These are phyloP conservation scores for Phytophthora palmivora DNA, from an alignment of 352 stramenopile species.

Conservation along the genomic window DNA sequence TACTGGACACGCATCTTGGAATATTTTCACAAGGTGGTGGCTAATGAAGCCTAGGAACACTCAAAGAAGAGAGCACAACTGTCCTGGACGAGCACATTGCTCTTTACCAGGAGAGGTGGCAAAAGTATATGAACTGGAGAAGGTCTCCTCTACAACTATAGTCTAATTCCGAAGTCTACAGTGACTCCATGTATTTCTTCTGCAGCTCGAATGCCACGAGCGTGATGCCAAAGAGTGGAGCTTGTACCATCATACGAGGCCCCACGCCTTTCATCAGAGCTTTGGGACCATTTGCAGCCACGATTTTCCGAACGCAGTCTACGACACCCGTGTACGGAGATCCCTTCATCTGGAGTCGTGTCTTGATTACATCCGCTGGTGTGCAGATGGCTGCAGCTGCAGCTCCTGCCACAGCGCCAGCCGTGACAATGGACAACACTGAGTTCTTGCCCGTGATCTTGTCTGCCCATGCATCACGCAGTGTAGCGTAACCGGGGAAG, in stretches of 20 bases:
- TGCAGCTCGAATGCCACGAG: slow-evolving; percentile 88
- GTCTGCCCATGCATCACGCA: slow-evolving; percentile 61
- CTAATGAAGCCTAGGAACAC: slow-evolving; percentile 11
- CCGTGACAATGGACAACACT: slow-evolving; percentile 66
- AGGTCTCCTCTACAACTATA: slow-evolving; percentile 4
- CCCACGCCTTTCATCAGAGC: slow-evolving; percentile 88
- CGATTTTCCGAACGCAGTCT: slow-evolving; percentile 86
- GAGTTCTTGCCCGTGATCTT: slow-evolving; percentile 57
- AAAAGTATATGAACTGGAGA: slow-evolving; percentile 18
- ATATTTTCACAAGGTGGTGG: neutral
- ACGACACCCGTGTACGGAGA: slow-evolving; percentile 82
- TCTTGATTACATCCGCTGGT: slow-evolving; percentile 92
- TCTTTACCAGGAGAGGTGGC: slow-evolving; percentile 11
- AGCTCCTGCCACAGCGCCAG: slow-evolving; percentile 67
- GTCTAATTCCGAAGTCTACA: slow-evolving; percentile 36
- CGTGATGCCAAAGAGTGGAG: slow-evolving; percentile 87
- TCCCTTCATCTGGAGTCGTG: slow-evolving; percentile 80
- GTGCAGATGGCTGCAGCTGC: slow-evolving; percentile 67
- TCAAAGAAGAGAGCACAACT: slow-evolving; percentile 20
- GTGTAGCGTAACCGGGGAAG: slow-evolving; percentile 90
- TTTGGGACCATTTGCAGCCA: slow-evolving; percentile 73
- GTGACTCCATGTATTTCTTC: slow-evolving; percentile 88
- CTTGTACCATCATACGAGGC: slow-evolving; percentile 90
- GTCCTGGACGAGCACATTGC: slow-evolving; percentile 10
- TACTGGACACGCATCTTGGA: too few species aligned